phyloP scores from a whole-genome alignment of 345 rosid genomes.

The Cochlearia excelsa region DNA sequence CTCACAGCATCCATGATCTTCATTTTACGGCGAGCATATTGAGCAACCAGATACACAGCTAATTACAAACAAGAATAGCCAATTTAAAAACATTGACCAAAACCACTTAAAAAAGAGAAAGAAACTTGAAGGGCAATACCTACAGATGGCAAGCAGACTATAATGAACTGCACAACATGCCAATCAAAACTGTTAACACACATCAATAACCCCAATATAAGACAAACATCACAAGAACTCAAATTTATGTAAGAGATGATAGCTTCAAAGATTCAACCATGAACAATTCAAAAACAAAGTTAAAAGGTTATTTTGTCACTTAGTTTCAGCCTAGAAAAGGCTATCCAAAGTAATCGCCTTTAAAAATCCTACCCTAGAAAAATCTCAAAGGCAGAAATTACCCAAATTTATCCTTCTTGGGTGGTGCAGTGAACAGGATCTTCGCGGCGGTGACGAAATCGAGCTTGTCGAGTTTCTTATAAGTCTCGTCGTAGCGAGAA shows the following conservation, averaged over 20 bases:
- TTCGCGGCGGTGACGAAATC: slow-evolving; percentile 75
- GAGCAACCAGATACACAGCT: slow-evolving; percentile 89
- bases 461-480: slow-evolving; percentile 64
- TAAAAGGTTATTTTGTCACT: too few species aligned
- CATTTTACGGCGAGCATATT: slow-evolving; percentile 78
- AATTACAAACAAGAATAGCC: slow-evolving; percentile 32
- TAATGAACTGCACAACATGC: slow-evolving; percentile 92
- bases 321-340: background rate
- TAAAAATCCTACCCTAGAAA: background rate
- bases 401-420: slow-evolving; percentile 77
- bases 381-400: slow-evolving; percentile 27
- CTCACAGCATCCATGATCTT: slow-evolving; percentile 81
- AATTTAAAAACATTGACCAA: slow-evolving; percentile 25
- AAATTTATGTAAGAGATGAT: background rate
- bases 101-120: slow-evolving; percentile 20
- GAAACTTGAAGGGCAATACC: slow-evolving; percentile 42
- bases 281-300: too few species aligned
- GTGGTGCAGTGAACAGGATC: slow-evolving; percentile 65
- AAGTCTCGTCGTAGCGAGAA: slow-evolving; percentile 51
- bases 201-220: slow-evolving; percentile 30
- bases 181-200: slow-evolving; percentile 68
- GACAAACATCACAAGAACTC: slow-evolving; percentile 5
- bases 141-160: slow-evolving; percentile 88
- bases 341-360: background rate
- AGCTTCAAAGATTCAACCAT: too few species aligned